Conservation (phyloP, 805 yeast genomes). For the Wickerhamiella sorbophila region DNA sequence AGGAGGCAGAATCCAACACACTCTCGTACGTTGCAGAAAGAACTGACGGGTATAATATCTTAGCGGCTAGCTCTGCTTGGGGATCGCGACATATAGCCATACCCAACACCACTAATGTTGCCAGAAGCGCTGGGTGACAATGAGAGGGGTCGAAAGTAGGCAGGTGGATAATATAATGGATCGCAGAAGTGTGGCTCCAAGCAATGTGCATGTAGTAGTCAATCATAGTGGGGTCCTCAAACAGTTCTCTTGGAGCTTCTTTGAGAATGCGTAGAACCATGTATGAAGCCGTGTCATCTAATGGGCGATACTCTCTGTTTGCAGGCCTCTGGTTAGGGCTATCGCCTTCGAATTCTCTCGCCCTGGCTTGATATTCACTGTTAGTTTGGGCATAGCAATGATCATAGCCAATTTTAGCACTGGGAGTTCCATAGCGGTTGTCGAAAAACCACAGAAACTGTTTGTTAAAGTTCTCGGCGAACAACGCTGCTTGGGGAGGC, state of each 20-base stretch:
- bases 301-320: neutral
- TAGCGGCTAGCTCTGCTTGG: conserved; percentile 11
- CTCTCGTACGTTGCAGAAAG: conserved; percentile 16
- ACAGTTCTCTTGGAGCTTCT: conserved; percentile 6
- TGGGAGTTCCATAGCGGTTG: conserved; percentile 14
- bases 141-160: conserved; percentile 20
- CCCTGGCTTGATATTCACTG: conserved; percentile 9
- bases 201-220: conserved; percentile 15
- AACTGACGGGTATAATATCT: conserved; percentile 12
- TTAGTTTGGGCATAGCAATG: conserved; percentile 13
- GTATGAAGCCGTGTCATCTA: neutral
- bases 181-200: conserved; percentile 16
- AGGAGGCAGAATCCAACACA: conserved; percentile 7
- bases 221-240: conserved; percentile 4
- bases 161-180: conserved; percentile 18
- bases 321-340: conserved; percentile 3
- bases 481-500: neutral
- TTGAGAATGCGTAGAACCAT: conserved; percentile 4
- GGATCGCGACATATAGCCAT: conserved; percentile 17
- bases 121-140: conserved; percentile 18
- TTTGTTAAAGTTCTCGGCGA: conserved; percentile 2
- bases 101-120: conserved; percentile 20
- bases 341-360: conserved; percentile 3
- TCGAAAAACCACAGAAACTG: conserved; percentile 22
- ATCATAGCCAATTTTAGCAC: conserved; percentile 19